phyloP scores from a whole-genome alignment of 2,329 filamentous ascomycete species.

The Tolypocladium capitatum region DNA sequence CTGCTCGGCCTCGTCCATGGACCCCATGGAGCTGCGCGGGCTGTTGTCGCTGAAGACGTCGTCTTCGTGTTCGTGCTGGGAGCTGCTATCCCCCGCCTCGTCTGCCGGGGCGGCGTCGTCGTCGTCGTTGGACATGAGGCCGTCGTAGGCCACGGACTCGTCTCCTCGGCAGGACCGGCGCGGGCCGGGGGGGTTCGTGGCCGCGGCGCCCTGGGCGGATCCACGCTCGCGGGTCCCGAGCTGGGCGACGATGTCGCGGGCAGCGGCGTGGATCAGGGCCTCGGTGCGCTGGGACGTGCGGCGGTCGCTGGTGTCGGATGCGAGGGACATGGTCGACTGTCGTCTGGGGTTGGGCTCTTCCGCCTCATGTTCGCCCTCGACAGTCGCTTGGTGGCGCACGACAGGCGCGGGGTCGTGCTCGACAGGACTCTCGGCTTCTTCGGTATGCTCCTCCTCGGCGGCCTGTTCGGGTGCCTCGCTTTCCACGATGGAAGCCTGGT shows the following conservation, averaged over 20 bases:
- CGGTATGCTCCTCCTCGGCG: neutral
- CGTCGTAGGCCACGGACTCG: constrained; percentile 8
- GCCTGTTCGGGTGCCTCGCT: neutral
- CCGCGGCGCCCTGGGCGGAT: neutral
- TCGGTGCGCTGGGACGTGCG: constrained; percentile 33
- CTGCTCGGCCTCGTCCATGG: constrained; percentile 26
- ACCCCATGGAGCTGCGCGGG: constrained; percentile 42
- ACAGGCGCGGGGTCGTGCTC: neutral
- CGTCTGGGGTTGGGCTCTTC: constrained; percentile 1
- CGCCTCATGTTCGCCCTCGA: neutral
- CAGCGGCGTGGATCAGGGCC: constrained; percentile 39
- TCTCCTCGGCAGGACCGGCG: constrained; percentile 11
- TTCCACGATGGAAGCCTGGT: neutral
- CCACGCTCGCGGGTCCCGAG: constrained; percentile 19
- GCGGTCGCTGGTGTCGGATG: constrained; percentile 13
- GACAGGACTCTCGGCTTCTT: neutral
- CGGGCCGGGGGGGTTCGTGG: constrained; percentile 2
- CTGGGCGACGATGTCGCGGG: constrained; percentile 35
- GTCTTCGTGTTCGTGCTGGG: constrained; percentile 38
- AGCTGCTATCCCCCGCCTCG: constrained; percentile 30
- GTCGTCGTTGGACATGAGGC: constrained; percentile 4
- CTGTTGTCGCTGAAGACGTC: constrained; percentile 48
- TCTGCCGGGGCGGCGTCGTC: constrained; percentile 8
- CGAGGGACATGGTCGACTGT: constrained; percentile 11
- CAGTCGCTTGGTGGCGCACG: neutral